These are phyloP conservation scores for Penicillium salamii DNA, from an alignment of 495 filamentous ascomycete genomes.

Conservation along the genomic window DNA sequence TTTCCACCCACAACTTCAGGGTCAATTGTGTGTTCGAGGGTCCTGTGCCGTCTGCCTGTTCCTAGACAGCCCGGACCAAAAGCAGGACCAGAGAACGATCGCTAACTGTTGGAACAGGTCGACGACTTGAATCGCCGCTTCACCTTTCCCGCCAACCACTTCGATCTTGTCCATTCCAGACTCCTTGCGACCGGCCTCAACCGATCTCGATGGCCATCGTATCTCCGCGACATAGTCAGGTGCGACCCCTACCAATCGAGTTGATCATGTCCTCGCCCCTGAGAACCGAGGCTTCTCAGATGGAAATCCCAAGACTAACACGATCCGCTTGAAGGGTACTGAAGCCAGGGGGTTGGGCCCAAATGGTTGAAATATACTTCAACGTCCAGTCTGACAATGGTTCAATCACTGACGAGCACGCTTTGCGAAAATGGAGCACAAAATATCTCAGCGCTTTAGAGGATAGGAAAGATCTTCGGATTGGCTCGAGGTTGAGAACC, in stretches of 20 bases:
- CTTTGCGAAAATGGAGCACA: conserved; percentile 70
- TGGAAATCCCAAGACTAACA: conserved; percentile 16
- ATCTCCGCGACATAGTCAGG: conserved; percentile 75
- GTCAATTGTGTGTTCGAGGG: not conserved
- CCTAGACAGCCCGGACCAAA: not conserved
- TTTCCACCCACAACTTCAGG: not conserved
- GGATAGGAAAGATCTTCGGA: conserved; percentile 67
- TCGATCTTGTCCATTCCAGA: conserved; percentile 88
- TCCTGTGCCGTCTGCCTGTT: not conserved
- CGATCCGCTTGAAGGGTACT: conserved; percentile 42
- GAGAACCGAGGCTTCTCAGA: not conserved
- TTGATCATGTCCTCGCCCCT: not conserved
- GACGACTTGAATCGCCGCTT: conserved; percentile 78
- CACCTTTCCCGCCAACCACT: conserved; percentile 71
- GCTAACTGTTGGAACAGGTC: conserved; percentile 47
- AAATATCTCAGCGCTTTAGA: conserved; percentile 64
- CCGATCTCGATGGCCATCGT: conserved; percentile 69
- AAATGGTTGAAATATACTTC: conserved; percentile 86
- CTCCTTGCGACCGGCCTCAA: conserved; percentile 79
- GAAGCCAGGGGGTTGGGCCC: conserved; percentile 79
- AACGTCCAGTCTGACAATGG: conserved; percentile 91
- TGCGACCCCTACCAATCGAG: conserved; percentile 19
- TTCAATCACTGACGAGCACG: conserved; percentile 66
- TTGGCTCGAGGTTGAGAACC: conserved; percentile 58
- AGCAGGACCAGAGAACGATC: conserved; percentile 1